These are phyloP conservation scores for Isatis tinctoria DNA, from an alignment of 345 rosid species.

Conservation along the genomic window DNA sequence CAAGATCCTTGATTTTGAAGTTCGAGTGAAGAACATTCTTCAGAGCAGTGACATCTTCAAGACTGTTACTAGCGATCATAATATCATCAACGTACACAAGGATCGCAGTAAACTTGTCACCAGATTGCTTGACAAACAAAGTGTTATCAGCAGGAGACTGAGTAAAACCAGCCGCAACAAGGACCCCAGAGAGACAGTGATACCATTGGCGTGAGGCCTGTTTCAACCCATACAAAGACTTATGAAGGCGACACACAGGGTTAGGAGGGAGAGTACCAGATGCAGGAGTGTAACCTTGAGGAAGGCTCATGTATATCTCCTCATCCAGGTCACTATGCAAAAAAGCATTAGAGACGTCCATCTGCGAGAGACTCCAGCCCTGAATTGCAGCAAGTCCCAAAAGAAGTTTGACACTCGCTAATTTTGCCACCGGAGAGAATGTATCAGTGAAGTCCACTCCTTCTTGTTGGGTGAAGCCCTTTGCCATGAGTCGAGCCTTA, in stretches of 20 bases:
- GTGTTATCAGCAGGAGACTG: no score
- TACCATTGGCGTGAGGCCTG: not conserved
- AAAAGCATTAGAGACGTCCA: not conserved
- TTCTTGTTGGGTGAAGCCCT: not conserved
- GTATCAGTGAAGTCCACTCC: not conserved
- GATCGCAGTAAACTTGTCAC: not conserved
- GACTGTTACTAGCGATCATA: not conserved
- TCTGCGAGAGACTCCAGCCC: not conserved
- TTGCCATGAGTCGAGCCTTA: not conserved
- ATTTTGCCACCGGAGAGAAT: not conserved
- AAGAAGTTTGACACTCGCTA: not conserved
- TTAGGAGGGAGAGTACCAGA: not conserved
- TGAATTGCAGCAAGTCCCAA: not conserved
- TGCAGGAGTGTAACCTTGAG: not conserved
- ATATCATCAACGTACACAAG: not conserved
- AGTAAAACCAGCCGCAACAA: no score
- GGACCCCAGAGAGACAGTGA: not conserved
- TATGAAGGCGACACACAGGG: not conserved
- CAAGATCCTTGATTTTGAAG: not conserved
- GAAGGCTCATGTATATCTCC: not conserved
- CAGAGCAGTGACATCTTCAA: fast-evolving
- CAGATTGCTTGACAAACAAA: no score
- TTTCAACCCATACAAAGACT: not conserved
- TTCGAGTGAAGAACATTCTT: not conserved
- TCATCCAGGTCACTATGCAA: not conserved